Conservation (phyloP, 257 asterid species). For the Echites panduratus region DNA sequence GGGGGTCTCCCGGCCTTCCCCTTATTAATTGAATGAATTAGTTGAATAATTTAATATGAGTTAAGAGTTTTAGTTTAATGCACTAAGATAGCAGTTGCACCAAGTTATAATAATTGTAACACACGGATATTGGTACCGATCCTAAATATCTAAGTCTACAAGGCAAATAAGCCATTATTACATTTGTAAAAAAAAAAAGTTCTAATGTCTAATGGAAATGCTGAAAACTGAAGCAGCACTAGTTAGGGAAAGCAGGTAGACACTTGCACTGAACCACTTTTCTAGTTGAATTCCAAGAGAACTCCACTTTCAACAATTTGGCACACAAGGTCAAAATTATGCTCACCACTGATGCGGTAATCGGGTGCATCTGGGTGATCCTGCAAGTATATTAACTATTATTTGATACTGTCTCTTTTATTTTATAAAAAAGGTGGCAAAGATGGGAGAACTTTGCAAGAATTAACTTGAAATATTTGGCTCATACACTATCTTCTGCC, state of each 20-base stretch:
- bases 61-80: not conserved
- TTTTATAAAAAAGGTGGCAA: not conserved
- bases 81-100: not conserved
- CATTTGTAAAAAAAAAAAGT: not conserved
- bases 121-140: not conserved
- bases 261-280: not conserved
- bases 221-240: not conserved
- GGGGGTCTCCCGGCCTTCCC: not conserved
- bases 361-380: not conserved
- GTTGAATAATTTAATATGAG: not conserved
- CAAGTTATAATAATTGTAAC: not conserved
- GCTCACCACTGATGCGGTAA: not conserved
- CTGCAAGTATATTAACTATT: not conserved
- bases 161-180: not conserved
- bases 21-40: not conserved
- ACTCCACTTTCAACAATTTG: not conserved
- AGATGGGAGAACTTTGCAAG: not conserved
- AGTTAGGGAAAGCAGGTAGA: not conserved
- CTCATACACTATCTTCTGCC: not conserved
- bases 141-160: not conserved
- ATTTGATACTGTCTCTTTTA: not conserved
- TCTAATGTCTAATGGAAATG: not conserved
- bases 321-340: not conserved
- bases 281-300: not conserved
- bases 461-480: not conserved